Evolutionary conservation across 176 grass and related monocot genomes (phyloP).

Genomic region (Cenchrus purpureus): DNA sequence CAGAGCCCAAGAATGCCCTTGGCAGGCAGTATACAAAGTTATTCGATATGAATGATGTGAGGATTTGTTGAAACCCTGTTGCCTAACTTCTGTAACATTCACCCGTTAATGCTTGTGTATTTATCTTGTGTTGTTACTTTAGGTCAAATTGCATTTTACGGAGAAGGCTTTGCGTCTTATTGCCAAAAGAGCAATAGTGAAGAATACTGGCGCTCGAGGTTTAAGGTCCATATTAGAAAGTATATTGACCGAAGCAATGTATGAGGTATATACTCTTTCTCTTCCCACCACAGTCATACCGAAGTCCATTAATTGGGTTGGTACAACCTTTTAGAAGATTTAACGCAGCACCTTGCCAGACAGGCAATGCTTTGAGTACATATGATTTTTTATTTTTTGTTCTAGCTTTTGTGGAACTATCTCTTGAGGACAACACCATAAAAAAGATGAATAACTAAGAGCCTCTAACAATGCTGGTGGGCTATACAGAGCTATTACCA

Average conservation of each 20-base stretch:
- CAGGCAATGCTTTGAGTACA: neutral
- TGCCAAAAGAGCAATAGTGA: slow-evolving; percentile 66
- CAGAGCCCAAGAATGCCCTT: slow-evolving; percentile 69
- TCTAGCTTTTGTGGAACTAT: neutral
- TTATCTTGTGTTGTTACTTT: neutral
- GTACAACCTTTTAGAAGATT: slow-evolving; percentile 3
- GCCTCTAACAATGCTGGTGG: neutral
- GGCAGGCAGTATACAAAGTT: slow-evolving; percentile 68
- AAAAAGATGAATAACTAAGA: neutral
- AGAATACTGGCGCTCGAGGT: slow-evolving; percentile 74
- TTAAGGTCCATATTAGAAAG: slow-evolving; percentile 71
- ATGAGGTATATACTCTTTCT: slow-evolving; percentile 53
- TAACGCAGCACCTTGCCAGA: neutral
- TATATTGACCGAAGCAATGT: slow-evolving; percentile 75
- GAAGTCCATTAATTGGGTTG: slow-evolving; percentile 1
- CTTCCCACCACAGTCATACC: neutral
- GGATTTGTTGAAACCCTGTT: neutral
- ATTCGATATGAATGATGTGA: slow-evolving; percentile 76
- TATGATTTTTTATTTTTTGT: slow-evolving; percentile 6
- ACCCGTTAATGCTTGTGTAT: neutral
- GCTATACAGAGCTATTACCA: neutral
- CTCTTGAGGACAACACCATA: neutral
- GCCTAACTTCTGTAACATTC: neutral
- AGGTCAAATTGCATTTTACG: slow-evolving; percentile 77
- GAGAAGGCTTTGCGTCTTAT: slow-evolving; percentile 62